Conservation (phyloP, 1,139 yeast genomes). For the Yamadazyma jaroonii region DNA sequence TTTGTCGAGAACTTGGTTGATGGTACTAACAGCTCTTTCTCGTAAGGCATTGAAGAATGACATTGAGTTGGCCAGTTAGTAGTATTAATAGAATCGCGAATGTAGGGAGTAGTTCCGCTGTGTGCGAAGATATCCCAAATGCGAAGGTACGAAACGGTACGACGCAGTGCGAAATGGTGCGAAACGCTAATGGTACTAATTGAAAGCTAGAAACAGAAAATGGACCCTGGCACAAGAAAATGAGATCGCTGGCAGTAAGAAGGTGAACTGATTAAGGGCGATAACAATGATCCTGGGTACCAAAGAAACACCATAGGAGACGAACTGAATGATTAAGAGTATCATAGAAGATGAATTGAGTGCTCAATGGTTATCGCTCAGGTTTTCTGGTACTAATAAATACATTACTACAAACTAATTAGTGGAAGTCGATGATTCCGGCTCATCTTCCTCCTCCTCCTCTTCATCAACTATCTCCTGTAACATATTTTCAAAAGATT, state of each 20-base stretch:
- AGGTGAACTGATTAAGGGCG: no score
- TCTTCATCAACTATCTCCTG: constrained; percentile 18
- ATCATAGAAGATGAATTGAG: no score
- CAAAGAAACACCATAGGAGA: no score
- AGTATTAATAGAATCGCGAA: neutral
- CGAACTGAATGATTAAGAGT: no score
- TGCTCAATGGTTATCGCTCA: no score
- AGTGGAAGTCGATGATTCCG: constrained; percentile 34
- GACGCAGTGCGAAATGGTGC: no score
- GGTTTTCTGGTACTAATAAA: neutral
- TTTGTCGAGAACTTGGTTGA: constrained; percentile 42
- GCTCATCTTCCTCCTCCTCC: constrained; percentile 10
- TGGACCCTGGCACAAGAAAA: no score
- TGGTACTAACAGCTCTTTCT: constrained; percentile 45
- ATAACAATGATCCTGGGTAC: no score
- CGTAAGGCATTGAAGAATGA: constrained; percentile 49
- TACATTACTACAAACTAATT: constrained; percentile 10
- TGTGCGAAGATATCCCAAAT: neutral
- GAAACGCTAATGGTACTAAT: no score
- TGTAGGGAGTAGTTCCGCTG: neutral
- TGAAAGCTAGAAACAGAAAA: no score
- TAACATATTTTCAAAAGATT: constrained; percentile 14
- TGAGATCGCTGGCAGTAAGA: no score
- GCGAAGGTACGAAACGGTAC: no score
- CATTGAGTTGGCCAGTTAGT: constrained; percentile 26